Percentiles rank a stretch among this genome's conserved stretches.
These are phyloP conservation scores for Chlamydomonas sp. DNA, from an alignment of 139 green algal genomes.

Conservation along the genomic window DNA sequence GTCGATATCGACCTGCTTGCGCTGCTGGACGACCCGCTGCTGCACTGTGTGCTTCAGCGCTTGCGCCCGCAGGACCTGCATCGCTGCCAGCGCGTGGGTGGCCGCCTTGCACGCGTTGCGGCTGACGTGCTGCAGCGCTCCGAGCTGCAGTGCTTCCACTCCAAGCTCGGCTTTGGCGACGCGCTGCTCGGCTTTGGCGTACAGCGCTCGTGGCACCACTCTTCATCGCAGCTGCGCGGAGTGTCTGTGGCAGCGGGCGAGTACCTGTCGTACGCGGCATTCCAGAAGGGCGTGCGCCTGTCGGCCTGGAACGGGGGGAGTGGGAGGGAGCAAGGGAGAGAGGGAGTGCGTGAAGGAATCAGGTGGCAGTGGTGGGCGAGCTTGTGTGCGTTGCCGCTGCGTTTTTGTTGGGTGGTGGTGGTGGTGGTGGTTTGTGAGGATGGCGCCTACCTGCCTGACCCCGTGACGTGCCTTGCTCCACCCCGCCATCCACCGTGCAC, in stretches of 20 bases:
- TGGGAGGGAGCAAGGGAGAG: too few species aligned
- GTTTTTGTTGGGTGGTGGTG: too few species aligned
- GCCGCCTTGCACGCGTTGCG: background rate
- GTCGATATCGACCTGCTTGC: too few species aligned
- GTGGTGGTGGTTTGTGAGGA: too few species aligned
- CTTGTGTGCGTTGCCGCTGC: too few species aligned
- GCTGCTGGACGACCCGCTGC: conserved; percentile 12
- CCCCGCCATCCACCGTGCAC: too few species aligned
- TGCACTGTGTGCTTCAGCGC: background rate
- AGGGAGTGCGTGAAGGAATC: too few species aligned
- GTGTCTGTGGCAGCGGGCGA: conserved; percentile 8
- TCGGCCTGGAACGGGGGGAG: conserved; percentile 31
- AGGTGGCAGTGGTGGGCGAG: too few species aligned
- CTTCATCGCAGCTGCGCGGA: background rate
- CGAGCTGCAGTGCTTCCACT: conserved; percentile 20
- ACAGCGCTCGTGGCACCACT: background rate
- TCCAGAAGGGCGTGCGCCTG: conserved; percentile 5
- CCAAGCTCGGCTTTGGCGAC: background rate
- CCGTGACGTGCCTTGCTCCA: too few species aligned
- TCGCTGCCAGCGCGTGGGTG: background rate
- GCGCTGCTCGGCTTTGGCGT: background rate
- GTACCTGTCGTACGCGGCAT: conserved; percentile 17
- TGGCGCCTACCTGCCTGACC: too few species aligned
- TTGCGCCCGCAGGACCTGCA: background rate
- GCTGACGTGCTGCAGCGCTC: conserved; percentile 1